A percentile compares a stretch with the other conserved stretches of the same genome.
phyloP scores from a whole-genome alignment of 108 stramenopile genomes.

The Pseudonitzschia multistriata region DNA sequence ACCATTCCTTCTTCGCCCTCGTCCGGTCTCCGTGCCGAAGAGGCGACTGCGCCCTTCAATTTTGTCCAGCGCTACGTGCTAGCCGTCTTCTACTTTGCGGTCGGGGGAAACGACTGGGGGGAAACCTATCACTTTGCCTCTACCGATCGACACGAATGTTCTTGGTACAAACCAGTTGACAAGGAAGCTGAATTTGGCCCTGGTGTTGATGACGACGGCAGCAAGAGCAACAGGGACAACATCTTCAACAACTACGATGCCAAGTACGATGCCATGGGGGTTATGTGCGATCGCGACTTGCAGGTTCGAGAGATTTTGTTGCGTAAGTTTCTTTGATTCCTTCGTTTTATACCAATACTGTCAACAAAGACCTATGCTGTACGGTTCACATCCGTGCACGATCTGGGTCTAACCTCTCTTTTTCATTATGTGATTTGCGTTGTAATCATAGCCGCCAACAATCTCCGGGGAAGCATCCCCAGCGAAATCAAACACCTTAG shows the following conservation, averaged over 20 bases:
- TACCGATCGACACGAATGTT: constrained; percentile 15
- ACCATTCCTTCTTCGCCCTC: background rate
- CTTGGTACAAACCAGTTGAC: constrained; percentile 22
- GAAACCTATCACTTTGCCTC: constrained; percentile 17
- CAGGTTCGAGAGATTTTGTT: constrained; percentile 26
- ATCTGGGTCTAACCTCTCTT: background rate
- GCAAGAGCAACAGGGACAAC: background rate
- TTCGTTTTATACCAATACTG: background rate
- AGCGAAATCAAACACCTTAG: constrained; percentile 31
- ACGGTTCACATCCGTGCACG: too few species aligned
- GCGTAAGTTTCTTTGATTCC: constrained; percentile 25
- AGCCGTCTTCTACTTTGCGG: constrained; percentile 38
- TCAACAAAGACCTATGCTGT: constrained; percentile 19
- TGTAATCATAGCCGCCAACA: constrained; percentile 32
- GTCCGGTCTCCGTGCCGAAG: background rate
- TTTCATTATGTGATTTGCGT: background rate
- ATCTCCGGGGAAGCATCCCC: constrained; percentile 49
- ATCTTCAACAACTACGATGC: background rate
- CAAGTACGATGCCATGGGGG: constrained; percentile 27
- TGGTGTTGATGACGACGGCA: constrained; percentile 8
- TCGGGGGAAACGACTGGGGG: constrained; percentile 16
- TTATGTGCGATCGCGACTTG: constrained; percentile 33
- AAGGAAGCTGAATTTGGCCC: background rate
- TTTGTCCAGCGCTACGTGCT: constrained; percentile 38
- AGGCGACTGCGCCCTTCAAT: background rate